These are phyloP conservation scores for Penicillium griseofulvum DNA, from an alignment of 2,329 filamentous ascomycete genomes.

Conservation along the genomic window DNA sequence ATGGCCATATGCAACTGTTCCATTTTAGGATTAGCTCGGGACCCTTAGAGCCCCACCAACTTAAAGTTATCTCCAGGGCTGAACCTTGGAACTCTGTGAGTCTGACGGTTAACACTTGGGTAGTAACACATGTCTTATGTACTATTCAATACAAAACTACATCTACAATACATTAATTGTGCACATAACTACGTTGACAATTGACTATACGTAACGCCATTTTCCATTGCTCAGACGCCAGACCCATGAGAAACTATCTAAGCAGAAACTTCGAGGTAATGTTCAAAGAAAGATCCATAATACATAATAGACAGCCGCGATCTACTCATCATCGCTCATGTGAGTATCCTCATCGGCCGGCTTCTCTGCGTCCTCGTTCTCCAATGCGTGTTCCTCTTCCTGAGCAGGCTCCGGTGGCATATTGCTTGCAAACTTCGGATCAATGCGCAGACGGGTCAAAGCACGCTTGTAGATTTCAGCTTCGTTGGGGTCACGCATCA, in stretches of 20 bases:
- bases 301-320: slow-evolving; percentile 3
- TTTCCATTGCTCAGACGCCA: slow-evolving; percentile 12
- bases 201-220: slow-evolving; percentile 4
- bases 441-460: slow-evolving; percentile 45
- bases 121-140: not conserved
- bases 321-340: slow-evolving; percentile 22
- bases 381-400: slow-evolving; percentile 13
- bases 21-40: not conserved
- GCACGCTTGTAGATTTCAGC: slow-evolving; percentile 50
- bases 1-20: not conserved
- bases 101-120: not conserved
- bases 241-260: slow-evolving; percentile 6
- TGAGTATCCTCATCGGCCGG: slow-evolving; percentile 22
- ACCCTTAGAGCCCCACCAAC: not conserved
- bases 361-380: slow-evolving; percentile 13
- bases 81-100: not conserved
- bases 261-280: slow-evolving; percentile 1
- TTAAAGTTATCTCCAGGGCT: not conserved
- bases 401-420: slow-evolving; percentile 29
- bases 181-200: not conserved
- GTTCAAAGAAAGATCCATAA: slow-evolving; percentile 6
- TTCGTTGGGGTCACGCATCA: slow-evolving; percentile 51
- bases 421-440: slow-evolving; percentile 42
- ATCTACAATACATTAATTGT: not conserved
- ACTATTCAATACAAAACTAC: not conserved